Evolutionary conservation across 2,329 filamentous ascomycete genomes (phyloP), one percentile per base, ranked within the genome.

Genomic region (Ophiosphaerella narmari): DNA sequence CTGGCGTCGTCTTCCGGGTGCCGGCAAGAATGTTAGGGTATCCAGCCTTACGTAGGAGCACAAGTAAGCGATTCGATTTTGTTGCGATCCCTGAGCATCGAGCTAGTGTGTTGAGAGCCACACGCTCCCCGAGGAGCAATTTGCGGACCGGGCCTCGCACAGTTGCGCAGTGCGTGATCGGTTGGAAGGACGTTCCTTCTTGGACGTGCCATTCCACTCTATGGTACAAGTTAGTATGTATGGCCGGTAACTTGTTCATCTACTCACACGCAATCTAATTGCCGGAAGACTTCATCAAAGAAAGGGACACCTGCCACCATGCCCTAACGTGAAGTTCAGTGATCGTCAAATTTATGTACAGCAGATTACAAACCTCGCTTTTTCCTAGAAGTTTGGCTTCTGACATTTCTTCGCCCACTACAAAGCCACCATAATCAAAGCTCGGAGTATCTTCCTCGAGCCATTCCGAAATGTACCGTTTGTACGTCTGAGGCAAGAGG

Each of bases 391-490:
- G 63, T 26, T 74, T 75, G 2, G 78, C 78, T 59, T 79, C 77
- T 1, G 75, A 75, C 8, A 76, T 68, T 13, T 76, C 77, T 34
- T 89, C 84, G 57, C 94, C 94, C 21, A 99, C 94, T 6, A 99
- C 94, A 74, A 96, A 99, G 53, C 94, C 94, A 66, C 90, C 94
- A 73, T 96, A 97, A 80, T 99, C 94, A 76, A 96, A 93, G 45
- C 90, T 94, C 4, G 94, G 94, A 3, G 91, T 95, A 77, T 99
- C 94, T 77, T 99, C 94, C 67, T 91, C 89, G 12, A 97, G 87
- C 94, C 94, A 99, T 66, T 83, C 77, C 21, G 87, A 83, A 56
- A 97, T 85, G 59, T 87, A 83, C 42, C 86, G 82, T 73, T 93
- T 96, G 85, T 91, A 97, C 57, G 86, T 89, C 18, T 86, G 83